A percentile compares a stretch with the other conserved stretches of the same genome.
Conservation (phyloP, 208 protist species). For the Herpetomonas muscarum region DNA sequence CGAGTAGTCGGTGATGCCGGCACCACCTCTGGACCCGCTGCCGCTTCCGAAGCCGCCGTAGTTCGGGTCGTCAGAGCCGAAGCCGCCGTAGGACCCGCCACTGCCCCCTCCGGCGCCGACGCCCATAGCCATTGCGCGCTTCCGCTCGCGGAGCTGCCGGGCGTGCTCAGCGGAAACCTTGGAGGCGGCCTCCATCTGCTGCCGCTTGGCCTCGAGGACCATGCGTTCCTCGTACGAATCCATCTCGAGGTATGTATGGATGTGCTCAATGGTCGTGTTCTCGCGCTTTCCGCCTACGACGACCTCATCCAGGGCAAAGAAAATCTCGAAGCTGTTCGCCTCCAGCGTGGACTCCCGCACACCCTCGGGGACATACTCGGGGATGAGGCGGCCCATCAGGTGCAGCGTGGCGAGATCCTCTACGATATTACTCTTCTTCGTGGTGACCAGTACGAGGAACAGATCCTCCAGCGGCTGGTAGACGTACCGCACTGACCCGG, state of each 20-base stretch:
- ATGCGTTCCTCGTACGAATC: slow-evolving; percentile 95
- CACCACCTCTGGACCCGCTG: slow-evolving; percentile 6
- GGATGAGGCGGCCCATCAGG: slow-evolving; percentile 87
- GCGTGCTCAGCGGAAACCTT: slow-evolving; percentile 83
- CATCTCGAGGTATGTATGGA: slow-evolving; percentile 96
- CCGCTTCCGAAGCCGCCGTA: slow-evolving; percentile 33
- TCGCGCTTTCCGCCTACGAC: slow-evolving; percentile 94
- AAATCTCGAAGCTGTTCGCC: slow-evolving; percentile 89
- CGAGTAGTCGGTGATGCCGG: slow-evolving; percentile 10
- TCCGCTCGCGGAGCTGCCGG: slow-evolving; percentile 73
- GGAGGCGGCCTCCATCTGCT: slow-evolving; percentile 90
- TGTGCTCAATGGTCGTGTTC: slow-evolving; percentile 91
- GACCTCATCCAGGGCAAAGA: slow-evolving; percentile 98
- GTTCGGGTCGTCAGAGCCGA: slow-evolving; percentile 55
- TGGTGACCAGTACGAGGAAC: slow-evolving; percentile 94
- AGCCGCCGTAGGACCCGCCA: slow-evolving; percentile 70
- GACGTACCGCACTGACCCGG: slow-evolving; percentile 95
- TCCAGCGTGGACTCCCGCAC: slow-evolving; percentile 78
- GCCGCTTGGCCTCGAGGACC: slow-evolving; percentile 69
- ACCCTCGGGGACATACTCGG: slow-evolving; percentile 79
- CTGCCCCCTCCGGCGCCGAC: slow-evolving; percentile 14
- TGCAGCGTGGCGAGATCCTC: slow-evolving; percentile 97
- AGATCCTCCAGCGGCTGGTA: slow-evolving; percentile 97
- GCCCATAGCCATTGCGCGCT: slow-evolving; percentile 27
- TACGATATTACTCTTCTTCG: slow-evolving; percentile 96